phyloP scores from a whole-genome alignment of 371 early-diverging fungal genomes.

The Mucor plumbeus region DNA sequence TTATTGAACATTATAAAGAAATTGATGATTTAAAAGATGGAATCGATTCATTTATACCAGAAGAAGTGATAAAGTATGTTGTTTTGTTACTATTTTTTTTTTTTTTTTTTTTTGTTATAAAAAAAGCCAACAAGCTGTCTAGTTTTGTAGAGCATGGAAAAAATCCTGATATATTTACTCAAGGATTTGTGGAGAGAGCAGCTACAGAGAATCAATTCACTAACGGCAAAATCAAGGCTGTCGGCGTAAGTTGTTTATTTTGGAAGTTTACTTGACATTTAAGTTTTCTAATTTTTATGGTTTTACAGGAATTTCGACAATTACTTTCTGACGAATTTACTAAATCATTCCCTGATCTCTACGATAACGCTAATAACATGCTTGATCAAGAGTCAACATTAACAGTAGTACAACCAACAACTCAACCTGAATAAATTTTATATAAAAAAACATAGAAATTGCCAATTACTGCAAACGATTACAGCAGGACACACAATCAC shows the following conservation, averaged over 20 bases:
- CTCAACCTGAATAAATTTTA: background rate
- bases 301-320: conserved; percentile 41
- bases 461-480: background rate
- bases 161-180: conserved; percentile 78
- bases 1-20: conserved; percentile 61
- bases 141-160: conserved; percentile 72
- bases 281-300: background rate
- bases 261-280: background rate
- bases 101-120: too few relatives aligned
- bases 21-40: conserved; percentile 68
- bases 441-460: background rate
- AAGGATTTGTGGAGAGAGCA: conserved; percentile 72
- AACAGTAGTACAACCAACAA: background rate
- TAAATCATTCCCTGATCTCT: conserved; percentile 56
- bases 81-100: too few relatives aligned
- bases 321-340: conserved; percentile 46
- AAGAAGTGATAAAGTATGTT: conserved; percentile 74
- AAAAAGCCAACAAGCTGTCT: background rate
- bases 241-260: conserved; percentile 52
- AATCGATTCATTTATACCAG: conserved; percentile 65
- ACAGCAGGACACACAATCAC: background rate
- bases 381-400: conserved; percentile 7
- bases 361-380: conserved; percentile 35
- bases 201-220: conserved; percentile 84
- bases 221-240: conserved; percentile 74